phyloP scores from a whole-genome alignment of 331 rosid species.

The Acacia pycnantha region DNA sequence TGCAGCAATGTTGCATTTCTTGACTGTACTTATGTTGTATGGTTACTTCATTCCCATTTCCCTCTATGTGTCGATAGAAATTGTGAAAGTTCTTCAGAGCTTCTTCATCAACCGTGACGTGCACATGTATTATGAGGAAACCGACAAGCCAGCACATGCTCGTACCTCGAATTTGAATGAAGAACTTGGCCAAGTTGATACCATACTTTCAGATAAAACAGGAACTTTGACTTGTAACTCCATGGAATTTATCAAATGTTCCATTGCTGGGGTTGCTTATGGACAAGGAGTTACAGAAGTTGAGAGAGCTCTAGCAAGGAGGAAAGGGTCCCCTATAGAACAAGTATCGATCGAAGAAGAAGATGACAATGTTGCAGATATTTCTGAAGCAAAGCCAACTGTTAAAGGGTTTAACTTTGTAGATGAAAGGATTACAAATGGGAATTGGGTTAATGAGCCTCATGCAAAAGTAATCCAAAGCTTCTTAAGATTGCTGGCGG shows the following conservation, averaged over 20 bases:
- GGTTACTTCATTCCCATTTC: conserved; percentile 93
- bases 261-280: conserved; percentile 77
- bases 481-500: conserved; percentile 66
- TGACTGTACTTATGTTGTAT: conserved; percentile 81
- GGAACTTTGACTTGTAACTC: conserved; percentile 97
- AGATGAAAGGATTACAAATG: conserved; percentile 80
- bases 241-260: conserved; percentile 95
- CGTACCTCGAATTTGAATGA: conserved; percentile 95
- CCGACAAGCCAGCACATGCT: conserved; percentile 82
- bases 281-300: conserved; percentile 88
- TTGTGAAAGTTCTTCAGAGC: conserved; percentile 91
- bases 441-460: conserved; percentile 74
- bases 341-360: conserved; percentile 32
- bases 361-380: conserved; percentile 40
- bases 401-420: conserved; percentile 76
- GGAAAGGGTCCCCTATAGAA: conserved; percentile 45
- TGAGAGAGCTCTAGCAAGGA: conserved; percentile 73
- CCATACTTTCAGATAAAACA: conserved; percentile 90
- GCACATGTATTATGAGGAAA: conserved; percentile 85
- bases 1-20: conserved; percentile 75
- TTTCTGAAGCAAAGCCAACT: conserved; percentile 39
- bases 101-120: conserved; percentile 74
- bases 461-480: conserved; percentile 55
- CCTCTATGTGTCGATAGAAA: conserved; percentile 89
- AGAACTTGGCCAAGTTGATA: conserved; percentile 97